These are phyloP conservation scores for Celoporthe dispersa DNA, from an alignment of 2,329 filamentous ascomycete genomes.

Conservation along the genomic window DNA sequence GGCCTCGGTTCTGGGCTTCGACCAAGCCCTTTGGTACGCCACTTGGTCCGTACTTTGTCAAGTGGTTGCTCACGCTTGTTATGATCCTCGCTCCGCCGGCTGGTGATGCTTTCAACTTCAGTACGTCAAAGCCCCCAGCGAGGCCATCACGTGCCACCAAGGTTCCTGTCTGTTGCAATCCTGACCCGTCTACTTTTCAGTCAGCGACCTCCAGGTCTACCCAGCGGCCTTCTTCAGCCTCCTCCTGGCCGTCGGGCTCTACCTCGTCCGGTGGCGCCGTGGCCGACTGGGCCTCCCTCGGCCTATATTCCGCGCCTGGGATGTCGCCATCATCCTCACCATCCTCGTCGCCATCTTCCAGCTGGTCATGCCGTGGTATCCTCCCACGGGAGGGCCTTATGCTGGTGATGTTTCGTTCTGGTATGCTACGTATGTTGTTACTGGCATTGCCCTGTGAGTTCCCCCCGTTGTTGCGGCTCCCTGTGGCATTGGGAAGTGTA, in stretches of 20 bases:
- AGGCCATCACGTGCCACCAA: too few species aligned
- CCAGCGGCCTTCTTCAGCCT: slow-evolving; percentile 63
- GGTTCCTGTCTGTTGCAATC: too few species aligned
- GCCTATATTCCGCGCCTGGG: slow-evolving; percentile 63
- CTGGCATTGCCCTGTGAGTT: slow-evolving; percentile 66
- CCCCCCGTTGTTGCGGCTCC: background rate
- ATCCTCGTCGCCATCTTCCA: slow-evolving; percentile 64
- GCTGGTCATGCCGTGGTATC: slow-evolving; percentile 74
- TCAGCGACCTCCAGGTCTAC: slow-evolving; percentile 63
- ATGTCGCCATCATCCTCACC: slow-evolving; percentile 61
- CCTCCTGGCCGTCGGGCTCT: slow-evolving; percentile 60
- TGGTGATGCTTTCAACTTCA: slow-evolving; percentile 68
- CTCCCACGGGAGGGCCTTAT: slow-evolving; percentile 61
- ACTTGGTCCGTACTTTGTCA: slow-evolving; percentile 60
- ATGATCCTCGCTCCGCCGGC: slow-evolving; percentile 66
- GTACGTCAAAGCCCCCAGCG: slow-evolving; percentile 39
- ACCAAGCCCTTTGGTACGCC: slow-evolving; percentile 68
- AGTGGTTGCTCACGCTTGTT: slow-evolving; percentile 59
- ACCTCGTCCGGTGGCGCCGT: slow-evolving; percentile 60
- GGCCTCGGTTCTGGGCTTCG: slow-evolving; percentile 61
- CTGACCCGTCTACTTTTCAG: slow-evolving; percentile 37
- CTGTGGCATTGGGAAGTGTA: too few species aligned
- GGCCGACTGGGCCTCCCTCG: slow-evolving; percentile 51
- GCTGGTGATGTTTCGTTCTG: slow-evolving; percentile 73
- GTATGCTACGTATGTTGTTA: slow-evolving; percentile 71